phyloP scores from a whole-genome alignment of 257 asterid genomes.

The Penstemon davidsonii region DNA sequence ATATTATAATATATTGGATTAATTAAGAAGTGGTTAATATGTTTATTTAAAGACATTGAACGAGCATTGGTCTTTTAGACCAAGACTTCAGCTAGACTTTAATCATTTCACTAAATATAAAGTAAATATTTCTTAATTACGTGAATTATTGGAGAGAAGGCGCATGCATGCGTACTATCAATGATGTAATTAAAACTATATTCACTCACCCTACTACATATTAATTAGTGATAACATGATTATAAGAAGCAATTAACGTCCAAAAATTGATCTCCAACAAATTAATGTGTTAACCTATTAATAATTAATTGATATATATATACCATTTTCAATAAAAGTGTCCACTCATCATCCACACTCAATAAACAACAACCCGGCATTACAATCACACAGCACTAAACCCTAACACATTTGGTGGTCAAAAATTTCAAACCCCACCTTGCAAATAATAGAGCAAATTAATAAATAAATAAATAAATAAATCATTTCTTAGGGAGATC shows the following conservation, averaged over 20 bases:
- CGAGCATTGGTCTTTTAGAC: neutral
- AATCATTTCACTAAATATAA: too few species aligned
- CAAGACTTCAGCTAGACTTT: neutral
- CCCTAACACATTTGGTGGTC: slow-evolving; percentile 46
- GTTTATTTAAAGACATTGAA: too few species aligned
- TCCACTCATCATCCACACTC: slow-evolving; percentile 64
- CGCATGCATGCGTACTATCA: neutral
- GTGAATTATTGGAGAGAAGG: slow-evolving; percentile 7
- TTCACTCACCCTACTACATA: slow-evolving; percentile 1
- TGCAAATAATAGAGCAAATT: slow-evolving; percentile 2
- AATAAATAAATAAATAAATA: too few species aligned
- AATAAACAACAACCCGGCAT: slow-evolving; percentile 33
- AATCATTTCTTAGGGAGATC: neutral
- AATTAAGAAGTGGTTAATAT: too few species aligned
- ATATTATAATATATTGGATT: too few species aligned
- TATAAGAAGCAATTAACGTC: slow-evolving; percentile 17
- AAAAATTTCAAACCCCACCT: slow-evolving; percentile 44
- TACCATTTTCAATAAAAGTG: slow-evolving; percentile 47
- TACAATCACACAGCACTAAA: slow-evolving; percentile 62
- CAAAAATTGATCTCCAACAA: slow-evolving; percentile 10
- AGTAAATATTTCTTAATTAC: neutral
- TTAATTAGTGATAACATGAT: slow-evolving; percentile 2
- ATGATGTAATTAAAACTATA: slow-evolving; percentile 5
- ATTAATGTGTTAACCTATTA: neutral
- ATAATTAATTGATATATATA: slow-evolving; percentile 25